These are phyloP conservation scores for Coemansia sp. DNA, from an alignment of 192 early-diverging fungal species.

Conservation along the genomic window DNA sequence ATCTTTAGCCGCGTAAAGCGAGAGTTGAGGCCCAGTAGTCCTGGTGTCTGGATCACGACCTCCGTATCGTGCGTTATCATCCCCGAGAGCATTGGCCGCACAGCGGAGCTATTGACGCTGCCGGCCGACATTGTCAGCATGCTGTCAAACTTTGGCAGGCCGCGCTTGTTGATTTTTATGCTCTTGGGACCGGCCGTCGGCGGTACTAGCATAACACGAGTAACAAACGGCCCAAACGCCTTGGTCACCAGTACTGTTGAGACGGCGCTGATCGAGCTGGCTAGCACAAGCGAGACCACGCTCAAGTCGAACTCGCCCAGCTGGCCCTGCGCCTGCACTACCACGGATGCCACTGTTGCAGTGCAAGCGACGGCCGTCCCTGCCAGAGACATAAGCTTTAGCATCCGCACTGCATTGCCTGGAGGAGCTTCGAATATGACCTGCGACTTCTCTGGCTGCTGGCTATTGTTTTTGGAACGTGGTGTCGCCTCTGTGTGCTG, in stretches of 20 bases:
- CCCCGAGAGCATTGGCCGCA: conserved; percentile 15
- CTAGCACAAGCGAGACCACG: conserved; percentile 16
- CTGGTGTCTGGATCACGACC: conserved; percentile 39
- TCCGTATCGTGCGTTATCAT: conserved; percentile 21
- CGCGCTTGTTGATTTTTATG: conserved; percentile 21
- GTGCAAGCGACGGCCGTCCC: conserved; percentile 37
- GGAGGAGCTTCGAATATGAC: conserved; percentile 41
- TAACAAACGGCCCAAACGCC: conserved; percentile 49
- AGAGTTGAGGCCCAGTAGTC: conserved; percentile 35
- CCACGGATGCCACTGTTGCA: conserved; percentile 17
- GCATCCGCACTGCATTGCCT: conserved; percentile 38
- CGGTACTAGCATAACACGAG: conserved; percentile 29
- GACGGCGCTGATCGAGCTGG: conserved; percentile 35
- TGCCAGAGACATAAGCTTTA: conserved; percentile 50
- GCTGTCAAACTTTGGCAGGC: conserved; percentile 48
- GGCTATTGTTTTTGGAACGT: not conserved
- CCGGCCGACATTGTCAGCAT: conserved; percentile 19
- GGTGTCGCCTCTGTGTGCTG: not conserved
- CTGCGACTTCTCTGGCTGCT: not conserved
- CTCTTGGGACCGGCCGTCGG: not conserved
- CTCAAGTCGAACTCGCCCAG: conserved; percentile 26
- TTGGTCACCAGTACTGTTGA: conserved; percentile 35
- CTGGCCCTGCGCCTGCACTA: conserved; percentile 14
- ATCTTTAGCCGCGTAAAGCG: conserved; percentile 17
- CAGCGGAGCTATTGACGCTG: not conserved